Conservation (phyloP, 768 basidiomycete genomes). For the Leucocoprinus sp. region DNA sequence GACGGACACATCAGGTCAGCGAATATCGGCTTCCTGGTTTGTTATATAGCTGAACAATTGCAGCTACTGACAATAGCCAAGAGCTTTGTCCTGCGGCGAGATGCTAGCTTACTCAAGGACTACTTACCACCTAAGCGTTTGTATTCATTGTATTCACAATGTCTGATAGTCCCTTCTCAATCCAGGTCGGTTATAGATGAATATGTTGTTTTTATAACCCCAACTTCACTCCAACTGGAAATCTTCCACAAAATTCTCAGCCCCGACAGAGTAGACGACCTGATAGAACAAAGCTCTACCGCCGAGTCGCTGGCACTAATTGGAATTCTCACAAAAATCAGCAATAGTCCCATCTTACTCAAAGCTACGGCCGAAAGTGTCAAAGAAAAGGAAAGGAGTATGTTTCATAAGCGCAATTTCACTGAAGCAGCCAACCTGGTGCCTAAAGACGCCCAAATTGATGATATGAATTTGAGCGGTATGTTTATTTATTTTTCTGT, state of each 20-base stretch:
- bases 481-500: slow-evolving; percentile 13
- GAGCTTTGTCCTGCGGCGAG: slow-evolving; percentile 87
- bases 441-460: slow-evolving; percentile 49
- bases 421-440: slow-evolving; percentile 54
- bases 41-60: neutral
- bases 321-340: slow-evolving; percentile 77
- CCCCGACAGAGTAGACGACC: slow-evolving; percentile 56
- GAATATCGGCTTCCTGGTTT: neutral
- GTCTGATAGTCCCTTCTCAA: neutral
- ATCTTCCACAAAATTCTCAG: slow-evolving; percentile 74
- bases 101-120: slow-evolving; percentile 71
- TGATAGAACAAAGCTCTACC: slow-evolving; percentile 57
- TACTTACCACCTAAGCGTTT: slow-evolving; percentile 89
- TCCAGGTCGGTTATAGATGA: slow-evolving; percentile 51
- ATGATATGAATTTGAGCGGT: slow-evolving; percentile 81
- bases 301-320: slow-evolving; percentile 77
- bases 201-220: slow-evolving; percentile 95
- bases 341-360: slow-evolving; percentile 84
- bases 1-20: slow-evolving; percentile 65
- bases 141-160: slow-evolving; percentile 19
- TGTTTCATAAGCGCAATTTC: slow-evolving; percentile 38
- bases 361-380: slow-evolving; percentile 69
- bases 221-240: slow-evolving; percentile 72
- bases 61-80: slow-evolving; percentile 69
- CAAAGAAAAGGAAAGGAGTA: slow-evolving; percentile 26